A percentile compares a stretch with the other conserved stretches of the same genome.
Evolutionary conservation across 257 asterid genomes (phyloP).

Genomic region (Penstemon davidsonii): DNA sequence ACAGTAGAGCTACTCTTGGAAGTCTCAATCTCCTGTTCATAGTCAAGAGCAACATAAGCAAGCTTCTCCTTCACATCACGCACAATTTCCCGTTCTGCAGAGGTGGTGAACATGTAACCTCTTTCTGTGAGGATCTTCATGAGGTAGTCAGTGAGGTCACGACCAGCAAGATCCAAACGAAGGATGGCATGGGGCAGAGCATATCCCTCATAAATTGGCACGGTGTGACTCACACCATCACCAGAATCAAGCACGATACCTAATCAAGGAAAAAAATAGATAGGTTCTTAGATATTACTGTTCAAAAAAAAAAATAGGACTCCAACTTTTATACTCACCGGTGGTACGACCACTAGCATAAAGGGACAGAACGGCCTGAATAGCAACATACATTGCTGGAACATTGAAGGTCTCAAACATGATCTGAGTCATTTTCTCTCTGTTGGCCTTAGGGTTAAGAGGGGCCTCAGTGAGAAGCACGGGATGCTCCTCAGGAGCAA

Average conservation of each 20-base stretch:
- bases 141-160: slow-evolving; percentile 39
- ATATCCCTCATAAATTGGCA: slow-evolving; percentile 39
- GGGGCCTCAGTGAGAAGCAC: slow-evolving; percentile 57
- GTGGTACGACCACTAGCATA: slow-evolving; percentile 45
- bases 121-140: slow-evolving; percentile 41
- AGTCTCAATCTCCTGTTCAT: slow-evolving; percentile 35
- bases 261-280: background rate
- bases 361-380: slow-evolving; percentile 40
- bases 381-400: slow-evolving; percentile 41
- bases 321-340: slow-evolving; percentile 15
- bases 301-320: background rate
- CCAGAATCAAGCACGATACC: slow-evolving; percentile 40
- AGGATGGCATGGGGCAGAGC: slow-evolving; percentile 36
- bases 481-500: slow-evolving; percentile 56
- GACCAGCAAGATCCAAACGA: slow-evolving; percentile 38
- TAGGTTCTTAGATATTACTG: background rate
- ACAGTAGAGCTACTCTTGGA: slow-evolving; percentile 35
- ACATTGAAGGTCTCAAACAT: slow-evolving; percentile 38
- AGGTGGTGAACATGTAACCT: slow-evolving; percentile 44
- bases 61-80: slow-evolving; percentile 45
- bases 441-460: slow-evolving; percentile 63
- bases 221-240: slow-evolving; percentile 42
- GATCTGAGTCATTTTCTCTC: slow-evolving; percentile 53
- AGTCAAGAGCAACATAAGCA: slow-evolving; percentile 36
- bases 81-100: slow-evolving; percentile 42